Conservation (phyloP, 495 filamentous ascomycete species). For the Trypethelium eluteriae region DNA sequence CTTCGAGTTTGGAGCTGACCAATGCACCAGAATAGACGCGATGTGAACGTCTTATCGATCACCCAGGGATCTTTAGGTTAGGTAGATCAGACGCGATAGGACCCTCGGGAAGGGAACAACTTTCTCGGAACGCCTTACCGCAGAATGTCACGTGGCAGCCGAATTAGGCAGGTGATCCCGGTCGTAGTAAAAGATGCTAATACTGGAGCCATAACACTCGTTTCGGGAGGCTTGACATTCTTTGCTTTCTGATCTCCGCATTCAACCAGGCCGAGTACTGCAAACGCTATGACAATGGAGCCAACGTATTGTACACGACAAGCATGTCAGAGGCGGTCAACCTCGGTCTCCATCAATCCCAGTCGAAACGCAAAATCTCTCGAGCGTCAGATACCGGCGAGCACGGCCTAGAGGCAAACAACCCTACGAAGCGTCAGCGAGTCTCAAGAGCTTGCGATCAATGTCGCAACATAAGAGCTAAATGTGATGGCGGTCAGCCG, state of each 20-base stretch:
- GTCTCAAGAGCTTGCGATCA: slow-evolving; percentile 63
- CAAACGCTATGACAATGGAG: background rate
- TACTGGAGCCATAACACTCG: too few relatives aligned
- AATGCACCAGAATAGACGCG: background rate
- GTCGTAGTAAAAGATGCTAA: too few relatives aligned
- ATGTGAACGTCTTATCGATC: too few relatives aligned
- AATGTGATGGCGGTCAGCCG: slow-evolving; percentile 58
- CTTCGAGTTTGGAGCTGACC: background rate
- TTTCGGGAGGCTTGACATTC: background rate
- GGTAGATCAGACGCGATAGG: too few relatives aligned
- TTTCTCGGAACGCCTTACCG: too few relatives aligned
- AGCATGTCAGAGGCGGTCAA: background rate
- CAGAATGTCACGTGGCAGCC: too few relatives aligned
- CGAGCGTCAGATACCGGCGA: background rate
- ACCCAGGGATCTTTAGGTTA: too few relatives aligned
- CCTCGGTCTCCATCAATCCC: background rate
- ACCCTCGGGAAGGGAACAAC: too few relatives aligned
- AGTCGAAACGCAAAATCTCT: background rate
- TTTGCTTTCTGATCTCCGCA: background rate
- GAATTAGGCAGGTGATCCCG: too few relatives aligned
- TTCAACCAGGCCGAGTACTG: background rate
- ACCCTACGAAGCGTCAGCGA: slow-evolving; percentile 47
- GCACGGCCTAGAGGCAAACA: background rate
- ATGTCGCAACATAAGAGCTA: slow-evolving; percentile 57
- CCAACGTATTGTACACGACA: background rate